Conservation (phyloP, 495 filamentous ascomycete species). For the Daldinia concentrica region DNA sequence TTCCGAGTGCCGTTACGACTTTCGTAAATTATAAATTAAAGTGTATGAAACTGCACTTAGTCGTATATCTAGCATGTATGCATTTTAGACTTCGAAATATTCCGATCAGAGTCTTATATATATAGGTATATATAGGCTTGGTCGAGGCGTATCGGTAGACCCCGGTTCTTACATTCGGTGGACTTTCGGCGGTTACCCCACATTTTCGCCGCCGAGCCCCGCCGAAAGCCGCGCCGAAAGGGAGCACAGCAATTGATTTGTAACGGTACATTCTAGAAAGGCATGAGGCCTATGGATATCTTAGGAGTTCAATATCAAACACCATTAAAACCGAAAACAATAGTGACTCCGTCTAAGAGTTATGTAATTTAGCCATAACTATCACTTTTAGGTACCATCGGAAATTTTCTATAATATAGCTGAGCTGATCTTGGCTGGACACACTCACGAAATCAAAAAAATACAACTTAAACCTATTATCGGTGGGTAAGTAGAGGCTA, state of each 20-base stretch:
- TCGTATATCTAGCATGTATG: neutral
- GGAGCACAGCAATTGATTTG: neutral
- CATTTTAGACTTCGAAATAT: neutral
- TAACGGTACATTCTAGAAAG: neutral
- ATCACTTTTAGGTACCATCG: too few species aligned
- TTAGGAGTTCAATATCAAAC: too few species aligned
- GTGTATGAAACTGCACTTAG: neutral
- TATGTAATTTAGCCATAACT: too few species aligned
- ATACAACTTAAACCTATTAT: neutral
- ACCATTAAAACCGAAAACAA: too few species aligned
- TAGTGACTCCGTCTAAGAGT: too few species aligned
- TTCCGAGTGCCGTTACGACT: neutral
- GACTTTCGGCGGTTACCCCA: constrained; percentile 28
- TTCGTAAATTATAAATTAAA: neutral
- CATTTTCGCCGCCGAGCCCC: constrained; percentile 15
- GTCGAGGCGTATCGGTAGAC: neutral
- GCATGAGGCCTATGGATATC: too few species aligned
- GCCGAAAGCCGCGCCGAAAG: constrained; percentile 28
- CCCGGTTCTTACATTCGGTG: constrained; percentile 2
- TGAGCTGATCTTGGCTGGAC: too few species aligned
- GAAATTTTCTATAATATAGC: too few species aligned
- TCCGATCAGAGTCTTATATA: neutral
- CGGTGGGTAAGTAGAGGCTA: neutral
- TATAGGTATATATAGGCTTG: neutral
- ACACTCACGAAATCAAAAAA: neutral